Base-by-base conservation (phyloP, 768 basidiomycete genomes). In the Rhodotorula kratochvilovae region DNA sequence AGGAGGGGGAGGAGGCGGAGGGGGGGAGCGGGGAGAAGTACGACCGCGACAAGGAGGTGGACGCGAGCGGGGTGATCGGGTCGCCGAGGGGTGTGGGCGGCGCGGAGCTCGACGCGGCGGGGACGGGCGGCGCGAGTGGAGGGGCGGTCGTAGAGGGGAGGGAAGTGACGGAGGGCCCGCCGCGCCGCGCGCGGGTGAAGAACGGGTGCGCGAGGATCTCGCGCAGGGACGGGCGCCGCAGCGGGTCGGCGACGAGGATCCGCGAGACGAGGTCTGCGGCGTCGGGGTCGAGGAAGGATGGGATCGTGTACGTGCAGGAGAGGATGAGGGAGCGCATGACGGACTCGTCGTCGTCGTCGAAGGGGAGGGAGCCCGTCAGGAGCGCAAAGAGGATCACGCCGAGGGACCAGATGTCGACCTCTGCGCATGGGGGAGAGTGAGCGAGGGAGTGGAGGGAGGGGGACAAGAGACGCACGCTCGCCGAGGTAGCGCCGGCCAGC, bases 371-470 rank as follows among this genome's bases (percentile, higher is more conserved):
- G 16, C 94, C 92, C 42, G 91, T 91, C 51, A 96, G 85, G 58
- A 97, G 85, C 42, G 92, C 90, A 80, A 86, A 96, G 60, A 96
- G 86, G 75, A 95, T 92, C 56, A 97, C 91, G 33, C 94, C 94
- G 71, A 92, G 92, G 76, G 92, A 94, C 93, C 93, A 97, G 77
- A 97, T 91, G 80, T 96, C 94, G 5, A 93, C 91, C 23, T 91
- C 89, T 71, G 88, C 88, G 35, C 2, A 2, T 13, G 35, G 33
- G 33, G 57, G 58, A 58, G 50, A 67, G 17, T 53, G 25, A 3
- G 29, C 11, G 16, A 7, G 53, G n/a, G 31, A 15, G 15, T 23
- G 27, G 21, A 21, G 33, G 0, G 13, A 23, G 21, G 33, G 19
- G 13, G 21, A n/a, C n/a, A n/a, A n/a, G n/a, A n/a, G 35, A 81